Evolutionary conservation across 805 yeast species (phyloP).

Genomic region (Starmera dryadoides): DNA sequence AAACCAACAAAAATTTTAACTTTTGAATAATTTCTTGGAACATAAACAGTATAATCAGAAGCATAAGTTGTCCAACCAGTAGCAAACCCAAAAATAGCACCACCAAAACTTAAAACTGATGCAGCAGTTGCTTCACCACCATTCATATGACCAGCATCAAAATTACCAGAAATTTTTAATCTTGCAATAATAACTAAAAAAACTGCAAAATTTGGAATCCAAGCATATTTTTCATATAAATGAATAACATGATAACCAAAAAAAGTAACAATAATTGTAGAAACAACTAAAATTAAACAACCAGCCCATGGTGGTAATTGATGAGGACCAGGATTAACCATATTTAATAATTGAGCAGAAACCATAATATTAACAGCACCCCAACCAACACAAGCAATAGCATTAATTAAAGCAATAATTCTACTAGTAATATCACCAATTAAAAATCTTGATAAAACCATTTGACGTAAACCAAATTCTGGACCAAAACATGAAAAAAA

Average conservation of each 20-base stretch:
- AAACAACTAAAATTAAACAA: conserved; percentile 60
- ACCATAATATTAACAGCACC: conserved; percentile 89
- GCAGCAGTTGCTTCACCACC: conserved; percentile 71
- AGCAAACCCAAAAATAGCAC: conserved; percentile 79
- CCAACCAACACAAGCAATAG: conserved; percentile 91
- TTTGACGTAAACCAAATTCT: conserved; percentile 79
- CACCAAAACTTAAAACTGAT: conserved; percentile 71
- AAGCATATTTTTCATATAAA: conserved; percentile 73
- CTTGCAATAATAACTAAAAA: conserved; percentile 77
- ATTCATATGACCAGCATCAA: conserved; percentile 42
- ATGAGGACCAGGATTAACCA: conserved; percentile 52
- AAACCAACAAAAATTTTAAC: conserved; percentile 58
- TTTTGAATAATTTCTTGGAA: conserved; percentile 57
- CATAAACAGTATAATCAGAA: conserved; percentile 86
- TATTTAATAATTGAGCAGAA: conserved; percentile 75
- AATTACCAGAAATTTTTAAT: conserved; percentile 58
- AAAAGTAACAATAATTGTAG: conserved; percentile 67
- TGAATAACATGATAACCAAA: conserved; percentile 85
- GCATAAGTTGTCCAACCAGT: conserved; percentile 95
- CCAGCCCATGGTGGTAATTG: conserved; percentile 88
- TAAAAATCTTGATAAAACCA: conserved; percentile 72
- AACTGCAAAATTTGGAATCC: conserved; percentile 75
- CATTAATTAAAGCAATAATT: conserved; percentile 69
- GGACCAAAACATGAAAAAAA: conserved; percentile 80
- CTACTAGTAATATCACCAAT: conserved; percentile 73